Conservation (phyloP, 2,329 filamentous ascomycete genomes). For the Venturia aucupariae region DNA sequence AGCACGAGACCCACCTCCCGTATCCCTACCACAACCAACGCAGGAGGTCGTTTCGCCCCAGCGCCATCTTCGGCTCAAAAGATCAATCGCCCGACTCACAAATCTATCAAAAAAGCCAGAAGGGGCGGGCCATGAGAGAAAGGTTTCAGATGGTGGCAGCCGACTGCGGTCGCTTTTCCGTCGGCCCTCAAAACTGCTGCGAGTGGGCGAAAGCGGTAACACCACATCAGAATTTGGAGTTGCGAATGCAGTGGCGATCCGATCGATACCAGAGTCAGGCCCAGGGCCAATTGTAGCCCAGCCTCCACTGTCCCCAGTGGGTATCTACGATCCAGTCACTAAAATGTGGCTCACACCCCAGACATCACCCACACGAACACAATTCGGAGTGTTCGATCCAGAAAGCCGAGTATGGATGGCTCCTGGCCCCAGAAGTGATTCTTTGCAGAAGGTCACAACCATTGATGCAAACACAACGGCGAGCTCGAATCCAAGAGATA, state of each 20-base stretch:
- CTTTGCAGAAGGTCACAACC: background rate
- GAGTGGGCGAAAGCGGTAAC: background rate
- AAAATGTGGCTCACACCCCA: conserved; percentile 5
- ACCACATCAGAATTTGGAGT: background rate
- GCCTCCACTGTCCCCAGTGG: background rate
- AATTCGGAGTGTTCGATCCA: conserved; percentile 1
- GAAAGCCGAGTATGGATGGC: background rate
- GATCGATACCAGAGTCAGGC: background rate
- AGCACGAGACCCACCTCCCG: background rate
- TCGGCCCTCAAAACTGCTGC: background rate
- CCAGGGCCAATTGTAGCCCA: background rate
- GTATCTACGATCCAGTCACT: conserved; percentile 1
- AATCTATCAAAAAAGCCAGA: background rate
- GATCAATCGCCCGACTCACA: background rate
- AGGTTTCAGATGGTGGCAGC: background rate
- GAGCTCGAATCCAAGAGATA: background rate
- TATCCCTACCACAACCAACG: background rate
- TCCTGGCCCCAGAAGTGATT: background rate
- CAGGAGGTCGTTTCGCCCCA: background rate
- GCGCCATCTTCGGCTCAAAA: conserved; percentile 1
- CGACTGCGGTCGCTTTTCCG: background rate
- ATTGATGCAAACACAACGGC: background rate
- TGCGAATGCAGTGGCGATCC: background rate
- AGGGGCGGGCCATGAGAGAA: background rate
- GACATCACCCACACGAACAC: background rate